Conservation (phyloP, 2,329 filamentous ascomycete species). For the Fusarium paranaense region DNA sequence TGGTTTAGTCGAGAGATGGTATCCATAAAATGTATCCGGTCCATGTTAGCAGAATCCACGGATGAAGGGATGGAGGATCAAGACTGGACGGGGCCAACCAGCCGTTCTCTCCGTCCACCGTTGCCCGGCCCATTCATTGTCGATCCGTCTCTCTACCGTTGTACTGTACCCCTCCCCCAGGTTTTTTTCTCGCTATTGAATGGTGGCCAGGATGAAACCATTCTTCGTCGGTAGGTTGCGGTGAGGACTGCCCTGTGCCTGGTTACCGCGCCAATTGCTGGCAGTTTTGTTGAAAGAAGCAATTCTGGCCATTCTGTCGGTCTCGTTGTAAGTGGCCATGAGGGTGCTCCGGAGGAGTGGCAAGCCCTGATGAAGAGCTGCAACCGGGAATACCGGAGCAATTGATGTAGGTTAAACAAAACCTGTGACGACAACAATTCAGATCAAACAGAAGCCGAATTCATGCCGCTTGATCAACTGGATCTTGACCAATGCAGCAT, state of each 20-base stretch:
- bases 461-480: background rate
- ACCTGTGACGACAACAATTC: background rate
- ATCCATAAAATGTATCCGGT: background rate
- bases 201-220: background rate
- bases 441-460: background rate
- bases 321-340: constrained; percentile 5
- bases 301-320: background rate
- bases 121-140: background rate
- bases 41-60: constrained; percentile 1
- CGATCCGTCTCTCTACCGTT: background rate
- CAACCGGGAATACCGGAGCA: background rate
- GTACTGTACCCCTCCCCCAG: constrained; percentile 4
- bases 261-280: background rate
- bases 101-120: background rate
- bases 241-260: background rate
- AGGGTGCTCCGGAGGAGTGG: background rate
- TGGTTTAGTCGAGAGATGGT: background rate
- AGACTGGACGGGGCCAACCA: constrained; percentile 21
- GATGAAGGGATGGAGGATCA: constrained; percentile 30
- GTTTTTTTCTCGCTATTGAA: constrained; percentile 3
- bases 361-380: background rate
- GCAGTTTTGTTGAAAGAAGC: background rate
- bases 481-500: background rate
- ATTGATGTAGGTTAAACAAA: background rate
- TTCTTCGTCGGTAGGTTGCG: background rate